Evolutionary conservation across 2,329 filamentous ascomycete genomes (phyloP).

Genomic region (Annulohypoxylon truncatum): DNA sequence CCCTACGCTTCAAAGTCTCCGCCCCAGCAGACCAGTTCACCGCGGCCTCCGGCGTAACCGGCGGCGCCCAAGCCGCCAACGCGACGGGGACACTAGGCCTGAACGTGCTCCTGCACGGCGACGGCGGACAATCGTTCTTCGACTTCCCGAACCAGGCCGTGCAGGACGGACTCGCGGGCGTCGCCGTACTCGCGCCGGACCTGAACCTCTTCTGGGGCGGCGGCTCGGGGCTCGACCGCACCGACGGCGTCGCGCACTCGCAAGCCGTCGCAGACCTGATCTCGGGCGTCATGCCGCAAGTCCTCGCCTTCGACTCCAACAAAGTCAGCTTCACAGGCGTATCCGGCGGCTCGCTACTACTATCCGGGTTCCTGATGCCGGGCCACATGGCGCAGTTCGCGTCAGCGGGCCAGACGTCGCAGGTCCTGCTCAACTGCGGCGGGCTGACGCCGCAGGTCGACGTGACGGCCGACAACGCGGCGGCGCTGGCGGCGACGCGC

Average conservation of each 20-base stretch:
- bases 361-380: conserved; percentile 69
- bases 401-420: conserved; percentile 52
- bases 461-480: conserved; percentile 56
- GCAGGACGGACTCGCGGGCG: conserved; percentile 62
- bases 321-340: conserved; percentile 70
- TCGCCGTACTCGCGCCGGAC: conserved; percentile 65
- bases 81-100: conserved; percentile 58
- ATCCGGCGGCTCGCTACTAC: conserved; percentile 64
- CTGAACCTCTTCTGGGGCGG: conserved; percentile 69
- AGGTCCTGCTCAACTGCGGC: conserved; percentile 68
- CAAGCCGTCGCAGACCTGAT: conserved; percentile 67
- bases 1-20: conserved; percentile 67
- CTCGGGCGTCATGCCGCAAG: conserved; percentile 60
- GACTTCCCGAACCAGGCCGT: conserved; percentile 68
- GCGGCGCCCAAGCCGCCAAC: conserved; percentile 51
- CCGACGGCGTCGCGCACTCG: conserved; percentile 66
- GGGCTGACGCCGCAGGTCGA: conserved; percentile 64
- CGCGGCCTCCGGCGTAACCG: conserved; percentile 60
- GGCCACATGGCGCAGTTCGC: conserved; percentile 63
- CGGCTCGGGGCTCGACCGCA: conserved; percentile 62
- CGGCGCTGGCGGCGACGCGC: conserved; percentile 58
- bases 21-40: conserved; percentile 66
- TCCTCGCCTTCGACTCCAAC: conserved; percentile 64
- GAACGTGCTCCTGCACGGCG: conserved; percentile 69
- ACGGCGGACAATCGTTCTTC: conserved; percentile 69